phyloP scores from a whole-genome alignment of 345 rosid species.

The Bruguiera parviflora region DNA sequence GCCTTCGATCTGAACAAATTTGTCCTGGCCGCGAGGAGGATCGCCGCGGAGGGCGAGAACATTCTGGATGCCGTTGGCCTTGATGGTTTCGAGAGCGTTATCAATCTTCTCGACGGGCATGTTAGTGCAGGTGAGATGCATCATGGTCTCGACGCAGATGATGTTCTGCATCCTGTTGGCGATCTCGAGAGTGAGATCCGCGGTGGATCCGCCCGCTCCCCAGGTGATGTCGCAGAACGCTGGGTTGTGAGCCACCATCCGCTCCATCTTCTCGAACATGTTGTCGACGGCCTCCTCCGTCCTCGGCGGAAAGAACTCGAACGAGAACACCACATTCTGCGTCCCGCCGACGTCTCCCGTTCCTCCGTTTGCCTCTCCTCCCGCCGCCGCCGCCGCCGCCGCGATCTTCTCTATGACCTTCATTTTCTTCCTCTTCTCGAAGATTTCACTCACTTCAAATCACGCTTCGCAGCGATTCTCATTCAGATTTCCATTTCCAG shows the following conservation, averaged over 20 bases:
- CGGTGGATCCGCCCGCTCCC: slow-evolving; percentile 99
- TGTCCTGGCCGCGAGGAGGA: slow-evolving; percentile 98
- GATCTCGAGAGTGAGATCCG: slow-evolving; percentile 89
- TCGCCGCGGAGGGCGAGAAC: slow-evolving; percentile 99
- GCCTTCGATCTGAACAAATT: slow-evolving; percentile 88
- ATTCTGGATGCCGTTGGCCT: slow-evolving; percentile 91
- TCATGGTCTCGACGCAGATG: slow-evolving; percentile 97
- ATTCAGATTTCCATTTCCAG: too few species aligned
- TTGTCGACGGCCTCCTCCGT: slow-evolving; percentile 97
- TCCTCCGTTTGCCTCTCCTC: slow-evolving; percentile 6
- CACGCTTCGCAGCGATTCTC: too few species aligned
- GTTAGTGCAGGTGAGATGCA: slow-evolving; percentile 98
- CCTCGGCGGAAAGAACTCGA: slow-evolving; percentile 98
- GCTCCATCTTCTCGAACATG: slow-evolving; percentile 94
- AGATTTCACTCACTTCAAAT: too few species aligned
- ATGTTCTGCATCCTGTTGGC: slow-evolving; percentile 95
- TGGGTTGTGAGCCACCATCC: slow-evolving; percentile 84
- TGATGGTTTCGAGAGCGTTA: slow-evolving; percentile 73
- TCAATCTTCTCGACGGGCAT: slow-evolving; percentile 97
- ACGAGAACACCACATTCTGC: slow-evolving; percentile 71
- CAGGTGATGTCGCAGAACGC: slow-evolving; percentile 97
- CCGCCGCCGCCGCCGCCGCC: slow-evolving; percentile 21
- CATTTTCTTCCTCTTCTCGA: slow-evolving; percentile 34
- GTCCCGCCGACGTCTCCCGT: neutral
- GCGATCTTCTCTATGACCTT: slow-evolving; percentile 85